Evolutionary conservation across 2,329 filamentous ascomycete genomes (phyloP).

Genomic region (Metarhizium sp.): DNA sequence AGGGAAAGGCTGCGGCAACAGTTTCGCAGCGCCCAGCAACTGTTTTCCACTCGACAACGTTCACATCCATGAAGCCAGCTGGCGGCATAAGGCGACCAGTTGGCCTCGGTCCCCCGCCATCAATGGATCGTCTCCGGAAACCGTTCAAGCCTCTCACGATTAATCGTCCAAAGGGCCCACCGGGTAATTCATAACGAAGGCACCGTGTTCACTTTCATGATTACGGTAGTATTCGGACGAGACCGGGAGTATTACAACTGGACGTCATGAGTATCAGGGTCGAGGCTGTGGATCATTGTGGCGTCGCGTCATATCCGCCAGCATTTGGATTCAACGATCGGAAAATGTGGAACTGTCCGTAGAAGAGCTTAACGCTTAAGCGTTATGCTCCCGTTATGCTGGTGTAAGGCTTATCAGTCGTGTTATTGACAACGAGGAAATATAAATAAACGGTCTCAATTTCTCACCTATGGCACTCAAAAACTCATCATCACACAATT

Average conservation of each 20-base stretch:
- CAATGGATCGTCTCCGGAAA: constrained; percentile 40
- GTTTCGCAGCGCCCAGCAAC: constrained; percentile 25
- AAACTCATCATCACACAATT: constrained; percentile 1
- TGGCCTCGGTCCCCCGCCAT: constrained; percentile 34
- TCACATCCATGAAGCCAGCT: constrained; percentile 26
- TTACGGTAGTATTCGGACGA: background rate
- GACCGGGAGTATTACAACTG: background rate
- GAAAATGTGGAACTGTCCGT: background rate
- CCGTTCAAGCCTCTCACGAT: constrained; percentile 51
- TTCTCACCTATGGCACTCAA: background rate
- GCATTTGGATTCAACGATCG: too few relatives aligned
- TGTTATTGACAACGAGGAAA: background rate
- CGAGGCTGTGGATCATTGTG: background rate
- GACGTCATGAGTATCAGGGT: background rate
- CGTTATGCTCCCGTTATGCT: constrained; percentile 11
- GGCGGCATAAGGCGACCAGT: constrained; percentile 34
- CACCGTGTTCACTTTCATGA: background rate
- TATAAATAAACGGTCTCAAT: background rate
- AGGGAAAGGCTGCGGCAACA: constrained; percentile 16
- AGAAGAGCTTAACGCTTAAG: constrained; percentile 12
- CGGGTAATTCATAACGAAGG: background rate
- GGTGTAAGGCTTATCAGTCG: background rate
- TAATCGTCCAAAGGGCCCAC: constrained; percentile 26
- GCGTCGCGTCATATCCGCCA: background rate
- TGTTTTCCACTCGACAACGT: constrained; percentile 44